Conservation (phyloP, 1,139 yeast species). For the Hanseniaspora uvarum region DNA sequence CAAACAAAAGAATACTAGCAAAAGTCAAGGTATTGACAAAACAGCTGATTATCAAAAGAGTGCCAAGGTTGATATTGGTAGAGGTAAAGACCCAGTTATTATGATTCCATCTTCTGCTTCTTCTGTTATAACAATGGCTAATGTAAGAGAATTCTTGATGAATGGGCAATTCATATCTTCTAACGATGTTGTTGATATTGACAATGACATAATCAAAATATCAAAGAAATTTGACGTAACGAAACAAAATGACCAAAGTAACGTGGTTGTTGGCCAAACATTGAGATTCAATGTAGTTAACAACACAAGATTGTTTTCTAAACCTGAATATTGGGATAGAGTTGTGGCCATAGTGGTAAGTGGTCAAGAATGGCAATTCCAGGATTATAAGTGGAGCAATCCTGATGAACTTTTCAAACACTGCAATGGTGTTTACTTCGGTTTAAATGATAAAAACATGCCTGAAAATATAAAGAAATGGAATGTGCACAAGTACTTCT, state of each 20-base stretch:
- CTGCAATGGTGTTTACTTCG: conserved; percentile 71
- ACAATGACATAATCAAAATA: conserved; percentile 27
- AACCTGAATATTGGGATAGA: conserved; percentile 95
- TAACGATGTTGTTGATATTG: conserved; percentile 27
- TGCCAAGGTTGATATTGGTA: conserved; percentile 18
- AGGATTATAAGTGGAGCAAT: conserved; percentile 69
- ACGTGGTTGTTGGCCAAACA: conserved; percentile 26
- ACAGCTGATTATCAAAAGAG: conserved; percentile 10
- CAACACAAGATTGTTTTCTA: conserved; percentile 76
- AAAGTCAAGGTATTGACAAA: conserved; percentile 3
- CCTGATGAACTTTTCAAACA: conserved; percentile 75
- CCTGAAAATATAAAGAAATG: conserved; percentile 71
- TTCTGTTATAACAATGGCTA: conserved; percentile 67
- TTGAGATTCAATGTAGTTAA: conserved; percentile 51
- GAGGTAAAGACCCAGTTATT: conserved; percentile 73
- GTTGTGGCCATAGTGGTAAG: conserved; percentile 93
- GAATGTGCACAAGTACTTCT: conserved; percentile 70
- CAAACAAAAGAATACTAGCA: neutral
- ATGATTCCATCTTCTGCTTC: conserved; percentile 91
- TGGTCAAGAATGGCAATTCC: conserved; percentile 95
- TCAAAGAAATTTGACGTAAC: conserved; percentile 28
- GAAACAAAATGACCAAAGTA: conserved; percentile 13
- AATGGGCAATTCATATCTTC: conserved; percentile 64
- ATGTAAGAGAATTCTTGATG: conserved; percentile 74
- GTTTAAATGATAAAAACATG: conserved; percentile 66